Percentiles rank a stretch among this genome's conserved stretches.
These are phyloP conservation scores for Podospora appendiculata DNA, from an alignment of 495 filamentous ascomycete genomes.

Conservation along the genomic window DNA sequence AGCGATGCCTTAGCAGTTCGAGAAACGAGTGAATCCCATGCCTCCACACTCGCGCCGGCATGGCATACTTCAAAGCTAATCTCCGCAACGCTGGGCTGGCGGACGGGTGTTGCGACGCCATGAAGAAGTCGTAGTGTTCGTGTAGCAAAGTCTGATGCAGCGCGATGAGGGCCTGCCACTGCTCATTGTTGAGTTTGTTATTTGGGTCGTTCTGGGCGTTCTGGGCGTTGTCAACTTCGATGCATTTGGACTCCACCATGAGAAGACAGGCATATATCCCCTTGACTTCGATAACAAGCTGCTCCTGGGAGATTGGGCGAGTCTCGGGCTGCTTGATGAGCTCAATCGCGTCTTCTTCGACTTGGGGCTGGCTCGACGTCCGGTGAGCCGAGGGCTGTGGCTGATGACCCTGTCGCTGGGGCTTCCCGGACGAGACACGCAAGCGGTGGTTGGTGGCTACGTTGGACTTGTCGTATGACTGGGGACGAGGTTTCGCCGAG, in stretches of 20 bases:
- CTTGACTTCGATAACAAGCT: constrained; percentile 62
- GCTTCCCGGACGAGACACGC: constrained; percentile 3
- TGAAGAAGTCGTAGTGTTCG: constrained; percentile 76
- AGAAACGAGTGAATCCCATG: constrained; percentile 76
- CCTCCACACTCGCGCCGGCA: constrained; percentile 82
- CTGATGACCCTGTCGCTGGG: background rate
- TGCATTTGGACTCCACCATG: constrained; percentile 75
- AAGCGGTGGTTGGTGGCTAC: constrained; percentile 14
- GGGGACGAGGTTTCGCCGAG: constrained; percentile 9
- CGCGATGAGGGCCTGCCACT: constrained; percentile 64
- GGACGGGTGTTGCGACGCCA: constrained; percentile 69
- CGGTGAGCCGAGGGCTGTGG: background rate
- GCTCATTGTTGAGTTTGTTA: constrained; percentile 22
- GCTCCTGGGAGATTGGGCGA: constrained; percentile 64
- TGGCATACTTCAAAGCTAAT: constrained; percentile 64
- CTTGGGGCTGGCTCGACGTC: background rate
- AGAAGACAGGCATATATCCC: constrained; percentile 69
- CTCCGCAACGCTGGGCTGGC: constrained; percentile 48
- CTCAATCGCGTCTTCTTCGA: constrained; percentile 9
- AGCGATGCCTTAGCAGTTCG: constrained; percentile 55
- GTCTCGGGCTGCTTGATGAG: constrained; percentile 53
- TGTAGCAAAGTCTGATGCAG: constrained; percentile 65
- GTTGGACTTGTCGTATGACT: constrained; percentile 15
- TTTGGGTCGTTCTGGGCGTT: constrained; percentile 26
- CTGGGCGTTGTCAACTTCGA: constrained; percentile 60